Base-by-base conservation (phyloP, 2,329 filamentous ascomycete genomes). In the Botrytis porri region DNA sequence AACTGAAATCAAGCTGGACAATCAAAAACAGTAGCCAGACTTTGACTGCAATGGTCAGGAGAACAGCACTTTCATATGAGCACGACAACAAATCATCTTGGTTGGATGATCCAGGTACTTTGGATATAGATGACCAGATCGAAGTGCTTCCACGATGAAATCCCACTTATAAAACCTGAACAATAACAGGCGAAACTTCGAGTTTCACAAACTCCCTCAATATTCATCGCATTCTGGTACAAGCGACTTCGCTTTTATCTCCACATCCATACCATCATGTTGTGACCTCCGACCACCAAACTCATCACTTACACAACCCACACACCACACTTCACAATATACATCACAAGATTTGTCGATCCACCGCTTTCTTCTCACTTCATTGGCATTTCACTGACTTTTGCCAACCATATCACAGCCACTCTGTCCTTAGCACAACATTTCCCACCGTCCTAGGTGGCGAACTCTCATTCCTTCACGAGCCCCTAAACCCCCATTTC, bases 371-470 rank as follows among this genome's bases (percentile, higher is more conserved):
- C 14, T 16, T 37, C 7, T 18, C 7, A 39, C 37, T 20, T 57
- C 4, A 67, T 57, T 67, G 65, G 48, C 16, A 57, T 43, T 57
- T 41, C 6, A 3, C 32, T 41, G 48, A 57, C 37, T 43, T 35
- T n/a, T 69, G 65, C 48, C 48, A 32, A 57, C 48, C 48, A 69
- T 43, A 43, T 20, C 48, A 67, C 35, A 32, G 48, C 65, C 48
- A 69, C 65, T 69, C 65, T 69, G 48, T 69, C 48, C 37, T 32
- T 57, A 9, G n/a, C 65, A 69, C 65, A 43, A 2, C 48, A 69
- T 69, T 43, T 57, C 18, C 48, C 45, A 57, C 20, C 9, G 57
- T 20, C 48, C 48, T 66, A 67, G 65, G 65, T 69, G 65, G 65
- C 65, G 35, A 69, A 43, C 65, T 57, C 14, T 41, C 48, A 57